Base-by-base conservation (phyloP, 2,329 filamentous ascomycete species). In the Pestalotiopsis fici region DNA sequence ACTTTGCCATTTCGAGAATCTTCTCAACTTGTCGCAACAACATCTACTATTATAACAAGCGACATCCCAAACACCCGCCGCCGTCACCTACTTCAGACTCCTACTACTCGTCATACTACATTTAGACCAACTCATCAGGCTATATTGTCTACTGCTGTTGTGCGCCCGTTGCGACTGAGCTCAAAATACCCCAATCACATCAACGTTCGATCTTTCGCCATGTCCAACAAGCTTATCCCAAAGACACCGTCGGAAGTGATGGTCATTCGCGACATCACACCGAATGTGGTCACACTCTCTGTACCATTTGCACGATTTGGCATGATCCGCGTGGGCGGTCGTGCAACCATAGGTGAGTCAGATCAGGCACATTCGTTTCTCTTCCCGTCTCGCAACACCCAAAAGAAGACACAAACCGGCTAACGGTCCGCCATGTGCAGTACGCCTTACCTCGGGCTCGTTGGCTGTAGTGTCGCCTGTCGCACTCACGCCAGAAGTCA, bases 381-480 rank as follows among this genome's bases (percentile, higher is more conserved):
- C 11, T 59, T 5, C 57, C 25, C 55, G 9, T 7, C 21, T 13
- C 23, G 21, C n/a, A 13, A 57, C 6, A 25, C 12, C 55, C 13
- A n/a, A n/a, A n/a, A 11, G 6, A 35, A 35, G 31, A 35, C 31
- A 35, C 31, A 35, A 6, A 35, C 7, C 31, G 11, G 57, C 61
- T 64, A 27, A 64, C 15, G 25, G 28, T 54, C 11, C 21, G 27
- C 57, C 18, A 50, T 35, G 31, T 27, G 31, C 65, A 94, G 94
- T 97, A 68, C 92, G 90, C 73, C 88, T 99, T 72, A 87, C 89
- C 67, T 91, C 90, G 11, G 94, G 94, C 66, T 83, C 87, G 59
- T 88, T 98, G 54, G 93, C 94, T 71, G 90, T 98, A 78, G 98
- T 98, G 87, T 97, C 94, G 0, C 96, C 96, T 21, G 93, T 96